Conservation (phyloP, 345 rosid genomes). For the Acer yangbiense region DNA sequence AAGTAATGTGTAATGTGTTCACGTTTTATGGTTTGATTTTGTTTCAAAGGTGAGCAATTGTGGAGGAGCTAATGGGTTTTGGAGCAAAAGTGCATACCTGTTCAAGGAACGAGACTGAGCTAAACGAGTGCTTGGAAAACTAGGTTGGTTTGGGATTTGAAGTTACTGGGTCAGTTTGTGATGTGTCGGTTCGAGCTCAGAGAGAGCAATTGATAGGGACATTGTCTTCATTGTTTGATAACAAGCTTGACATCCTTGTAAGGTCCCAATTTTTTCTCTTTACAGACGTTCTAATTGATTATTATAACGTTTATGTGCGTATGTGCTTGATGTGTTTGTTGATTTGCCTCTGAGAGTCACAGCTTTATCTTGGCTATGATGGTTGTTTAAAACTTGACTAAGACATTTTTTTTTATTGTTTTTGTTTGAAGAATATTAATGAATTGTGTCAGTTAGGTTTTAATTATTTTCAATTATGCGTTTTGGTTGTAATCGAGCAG, state of each 20-base stretch:
- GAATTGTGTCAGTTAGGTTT: background rate
- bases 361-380: no score
- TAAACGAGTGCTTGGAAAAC: constrained; percentile 41
- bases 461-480: background rate
- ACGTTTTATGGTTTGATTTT: no score
- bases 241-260: constrained; percentile 69
- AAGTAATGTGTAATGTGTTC: no score
- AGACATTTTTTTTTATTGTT: background rate
- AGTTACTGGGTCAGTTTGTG: no score
- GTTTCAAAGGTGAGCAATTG: constrained; percentile 70
- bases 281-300: no score
- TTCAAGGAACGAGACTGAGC: constrained; percentile 57
- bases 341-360: constrained; percentile 32
- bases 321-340: constrained; percentile 41
- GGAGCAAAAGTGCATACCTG: constrained; percentile 82
- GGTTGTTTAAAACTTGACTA: background rate
- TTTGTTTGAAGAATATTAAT: background rate
- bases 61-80: constrained; percentile 64
- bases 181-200: constrained; percentile 51
- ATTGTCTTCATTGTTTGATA: constrained; percentile 42
- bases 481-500: background rate
- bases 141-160: constrained; percentile 45
- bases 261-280: constrained; percentile 2
- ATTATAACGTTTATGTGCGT: background rate
- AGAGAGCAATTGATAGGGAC: constrained; percentile 48